These are phyloP conservation scores for Solanum appendiculatum DNA, from an alignment of 257 asterid genomes.

Conservation along the genomic window DNA sequence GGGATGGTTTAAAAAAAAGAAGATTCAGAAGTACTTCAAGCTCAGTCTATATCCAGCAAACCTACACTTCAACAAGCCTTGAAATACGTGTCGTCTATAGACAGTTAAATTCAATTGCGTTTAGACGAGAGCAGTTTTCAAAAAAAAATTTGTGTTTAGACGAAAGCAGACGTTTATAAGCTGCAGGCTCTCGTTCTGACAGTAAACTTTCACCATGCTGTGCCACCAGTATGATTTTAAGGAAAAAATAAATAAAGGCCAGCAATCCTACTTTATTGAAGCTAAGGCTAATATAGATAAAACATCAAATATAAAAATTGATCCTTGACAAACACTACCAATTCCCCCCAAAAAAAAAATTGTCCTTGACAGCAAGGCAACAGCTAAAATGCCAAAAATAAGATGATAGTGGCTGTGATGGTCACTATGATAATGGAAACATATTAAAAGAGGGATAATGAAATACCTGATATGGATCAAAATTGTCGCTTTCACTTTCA, in stretches of 20 bases:
- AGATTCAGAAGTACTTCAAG: not conserved
- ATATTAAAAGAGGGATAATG: not conserved
- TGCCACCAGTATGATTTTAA: not conserved
- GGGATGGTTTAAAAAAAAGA: not conserved
- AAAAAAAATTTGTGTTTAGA: not conserved
- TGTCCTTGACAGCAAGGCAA: not conserved
- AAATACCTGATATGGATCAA: constrained; percentile 91
- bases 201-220: not conserved
- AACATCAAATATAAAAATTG: not conserved
- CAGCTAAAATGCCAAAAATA: not conserved
- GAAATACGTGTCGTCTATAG: not conserved
- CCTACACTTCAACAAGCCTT: not conserved
- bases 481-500: constrained; percentile 79
- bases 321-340: not conserved
- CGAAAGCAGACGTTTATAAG: not conserved
- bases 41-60: not conserved
- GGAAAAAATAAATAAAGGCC: not conserved
- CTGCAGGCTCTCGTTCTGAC: not conserved
- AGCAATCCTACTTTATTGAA: not conserved
- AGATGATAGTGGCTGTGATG: not conserved
- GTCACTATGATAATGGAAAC: not conserved
- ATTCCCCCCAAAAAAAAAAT: not conserved
- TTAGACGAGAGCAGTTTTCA: not conserved
- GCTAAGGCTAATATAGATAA: not conserved
- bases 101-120: not conserved